Percentiles rank a stretch among this genome's conserved stretches.
These are phyloP conservation scores for Picea abies DNA, from an alignment of 83 land plant genomes.

Conservation along the genomic window DNA sequence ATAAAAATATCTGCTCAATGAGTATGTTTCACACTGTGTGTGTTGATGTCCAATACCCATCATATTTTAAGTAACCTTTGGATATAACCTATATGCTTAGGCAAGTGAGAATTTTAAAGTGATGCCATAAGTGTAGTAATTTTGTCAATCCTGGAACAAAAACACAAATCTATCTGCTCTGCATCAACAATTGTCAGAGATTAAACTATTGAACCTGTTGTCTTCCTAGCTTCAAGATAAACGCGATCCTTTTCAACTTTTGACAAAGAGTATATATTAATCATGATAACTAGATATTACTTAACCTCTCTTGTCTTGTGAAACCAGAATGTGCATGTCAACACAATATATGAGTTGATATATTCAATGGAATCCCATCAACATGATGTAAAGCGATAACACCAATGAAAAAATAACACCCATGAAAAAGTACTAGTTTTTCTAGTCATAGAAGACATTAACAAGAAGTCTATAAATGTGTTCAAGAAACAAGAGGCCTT, in stretches of 20 bases:
- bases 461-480: too few relatives aligned
- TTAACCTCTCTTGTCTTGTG: too few relatives aligned
- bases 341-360: too few relatives aligned
- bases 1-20: constrained; percentile 23
- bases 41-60: constrained; percentile 22
- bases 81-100: constrained; percentile 35
- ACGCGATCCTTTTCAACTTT: constrained; percentile 82
- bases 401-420: too few relatives aligned
- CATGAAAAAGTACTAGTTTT: too few relatives aligned
- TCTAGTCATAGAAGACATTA: too few relatives aligned
- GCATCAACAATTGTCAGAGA: constrained; percentile 56
- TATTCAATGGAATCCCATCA: too few relatives aligned
- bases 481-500: too few relatives aligned
- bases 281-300: constrained; percentile 39
- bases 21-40: constrained; percentile 19
- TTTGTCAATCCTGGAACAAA: constrained; percentile 95
- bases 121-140: constrained; percentile 88
- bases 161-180: constrained; percentile 90
- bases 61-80: constrained; percentile 32
- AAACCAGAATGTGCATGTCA: too few relatives aligned
- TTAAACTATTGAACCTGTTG: constrained; percentile 1
- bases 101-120: constrained; percentile 79
- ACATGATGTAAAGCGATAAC: too few relatives aligned
- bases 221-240: constrained; percentile 76
- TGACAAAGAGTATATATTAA: constrained; percentile 74